Evolutionary conservation across 192 early-diverging fungal species (phyloP), one percentile per base, ranked within the genome.

Genomic region (Coemansia sp.): DNA sequence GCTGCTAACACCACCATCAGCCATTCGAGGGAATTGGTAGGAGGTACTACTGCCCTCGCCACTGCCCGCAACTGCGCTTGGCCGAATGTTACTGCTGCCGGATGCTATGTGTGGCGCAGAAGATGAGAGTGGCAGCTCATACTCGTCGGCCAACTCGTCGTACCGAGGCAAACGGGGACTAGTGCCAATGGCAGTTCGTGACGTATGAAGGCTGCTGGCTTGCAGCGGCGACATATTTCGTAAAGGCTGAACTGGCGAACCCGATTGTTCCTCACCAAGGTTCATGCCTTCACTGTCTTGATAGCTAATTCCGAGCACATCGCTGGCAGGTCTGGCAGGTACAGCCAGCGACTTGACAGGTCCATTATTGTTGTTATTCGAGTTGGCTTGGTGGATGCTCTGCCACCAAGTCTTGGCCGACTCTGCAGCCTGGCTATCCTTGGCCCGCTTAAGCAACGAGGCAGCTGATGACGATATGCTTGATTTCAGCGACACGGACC

Each of bases 321-420:
- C 56, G 10, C 56, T 51, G 37, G 56, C 42, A 16, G 56, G 54
- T 19, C 56, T 67, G 17, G 2, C 35, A 34, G 54, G 16, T 34
- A 34, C 54, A 35, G 54, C 54, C 54, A 34, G 54, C 17, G 60
- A 34, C 16, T 57, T 57, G 54, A 34, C 4, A 16, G 31, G 16
- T 5, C 59, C 40, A 17, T 13, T 39, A 44, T 35, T 46, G 67
- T 9, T 17, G 21, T 44, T 46, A 59, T 13, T 17, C 16, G 54
- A 34, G 16, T n/a, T 57, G 54, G 54, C 16, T 50, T 73, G 70
- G 42, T 77, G 75, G 3, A 77, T 68, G 54, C 46, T 74, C 69
- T 83, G 74, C 80, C 80, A 83, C 80, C 80, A 83, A 44, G 74
- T 44, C 60, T 74, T 77, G 27, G 80, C 80, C 24, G 80, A 83